Percentiles rank a stretch among this genome's conserved stretches.
Evolutionary conservation across 2,329 filamentous ascomycete species (phyloP).

Genomic region (Venturia carpophila): DNA sequence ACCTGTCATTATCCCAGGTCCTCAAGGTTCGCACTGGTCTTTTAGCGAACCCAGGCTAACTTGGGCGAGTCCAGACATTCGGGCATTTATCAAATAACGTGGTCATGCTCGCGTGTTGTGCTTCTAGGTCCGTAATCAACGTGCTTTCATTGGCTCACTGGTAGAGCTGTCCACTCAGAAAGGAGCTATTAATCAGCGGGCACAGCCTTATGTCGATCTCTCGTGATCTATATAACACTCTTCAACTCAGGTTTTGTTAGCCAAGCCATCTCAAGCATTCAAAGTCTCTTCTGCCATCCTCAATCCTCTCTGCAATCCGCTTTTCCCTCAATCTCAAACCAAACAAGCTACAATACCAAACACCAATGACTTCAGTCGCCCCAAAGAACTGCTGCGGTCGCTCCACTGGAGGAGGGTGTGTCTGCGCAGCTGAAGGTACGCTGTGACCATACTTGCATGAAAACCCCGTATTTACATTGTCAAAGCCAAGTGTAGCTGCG

Average conservation of each 20-base stretch:
- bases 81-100: no score
- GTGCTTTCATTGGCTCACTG: not conserved
- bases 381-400: conserved; percentile 19
- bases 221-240: not conserved
- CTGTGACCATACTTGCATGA: conserved; percentile 24
- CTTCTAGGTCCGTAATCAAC: not conserved
- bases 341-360: not conserved
- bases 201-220: not conserved
- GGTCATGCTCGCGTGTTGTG: not conserved
- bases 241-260: no score
- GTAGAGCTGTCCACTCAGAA: not conserved
- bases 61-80: no score
- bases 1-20: no score
- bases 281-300: not conserved
- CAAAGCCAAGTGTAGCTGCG: conserved; percentile 72
- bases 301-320: not conserved
- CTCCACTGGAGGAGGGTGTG: conserved; percentile 12
- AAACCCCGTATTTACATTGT: conserved; percentile 23
- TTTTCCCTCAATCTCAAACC: not conserved
- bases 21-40: no score
- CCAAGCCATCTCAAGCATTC: no score
- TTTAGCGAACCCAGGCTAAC: no score
- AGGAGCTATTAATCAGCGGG: not conserved
- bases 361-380: conserved; percentile 9
- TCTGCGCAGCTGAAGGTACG: conserved; percentile 23